Conservation (phyloP, 2,329 filamentous ascomycete species). For the Cladobotryum protrusum region DNA sequence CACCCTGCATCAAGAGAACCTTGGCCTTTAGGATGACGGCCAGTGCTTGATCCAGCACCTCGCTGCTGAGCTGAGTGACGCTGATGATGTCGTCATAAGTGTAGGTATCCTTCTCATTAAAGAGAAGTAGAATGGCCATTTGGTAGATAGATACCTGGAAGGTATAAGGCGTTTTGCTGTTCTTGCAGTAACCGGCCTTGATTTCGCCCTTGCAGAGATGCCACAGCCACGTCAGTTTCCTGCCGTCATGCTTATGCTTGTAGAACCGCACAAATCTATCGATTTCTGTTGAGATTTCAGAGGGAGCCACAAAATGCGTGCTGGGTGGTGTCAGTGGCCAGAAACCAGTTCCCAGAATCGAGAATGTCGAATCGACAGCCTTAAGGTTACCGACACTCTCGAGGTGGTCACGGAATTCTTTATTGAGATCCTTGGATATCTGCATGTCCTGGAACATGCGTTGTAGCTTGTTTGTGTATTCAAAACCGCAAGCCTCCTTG, state of each 20-base stretch:
- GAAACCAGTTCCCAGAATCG: constrained; percentile 92
- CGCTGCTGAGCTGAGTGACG: constrained; percentile 70
- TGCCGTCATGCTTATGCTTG: constrained; percentile 91
- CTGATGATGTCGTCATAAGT: constrained; percentile 83
- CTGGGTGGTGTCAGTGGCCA: constrained; percentile 87
- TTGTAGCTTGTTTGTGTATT: constrained; percentile 98
- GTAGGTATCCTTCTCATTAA: constrained; percentile 84
- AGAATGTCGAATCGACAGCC: constrained; percentile 77
- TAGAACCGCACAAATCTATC: constrained; percentile 90
- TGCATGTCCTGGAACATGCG: constrained; percentile 99
- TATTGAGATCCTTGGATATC: constrained; percentile 95
- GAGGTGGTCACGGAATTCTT: constrained; percentile 73
- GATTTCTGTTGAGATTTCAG: constrained; percentile 77
- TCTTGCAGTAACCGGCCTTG: constrained; percentile 87
- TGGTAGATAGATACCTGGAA: constrained; percentile 98
- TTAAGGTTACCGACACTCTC: constrained; percentile 54
- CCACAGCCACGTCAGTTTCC: constrained; percentile 97
- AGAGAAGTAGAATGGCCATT: constrained; percentile 91
- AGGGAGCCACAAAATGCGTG: constrained; percentile 82
- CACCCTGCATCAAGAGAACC: constrained; percentile 65
- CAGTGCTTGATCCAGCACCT: constrained; percentile 81
- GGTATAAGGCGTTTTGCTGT: constrained; percentile 83
- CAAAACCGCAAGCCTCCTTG: constrained; percentile 96
- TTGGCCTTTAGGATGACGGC: constrained; percentile 88
- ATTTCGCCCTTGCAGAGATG: constrained; percentile 97